Evolutionary conservation across 306 rosid species (phyloP).

Genomic region (Herpetospermum pedunculosum): DNA sequence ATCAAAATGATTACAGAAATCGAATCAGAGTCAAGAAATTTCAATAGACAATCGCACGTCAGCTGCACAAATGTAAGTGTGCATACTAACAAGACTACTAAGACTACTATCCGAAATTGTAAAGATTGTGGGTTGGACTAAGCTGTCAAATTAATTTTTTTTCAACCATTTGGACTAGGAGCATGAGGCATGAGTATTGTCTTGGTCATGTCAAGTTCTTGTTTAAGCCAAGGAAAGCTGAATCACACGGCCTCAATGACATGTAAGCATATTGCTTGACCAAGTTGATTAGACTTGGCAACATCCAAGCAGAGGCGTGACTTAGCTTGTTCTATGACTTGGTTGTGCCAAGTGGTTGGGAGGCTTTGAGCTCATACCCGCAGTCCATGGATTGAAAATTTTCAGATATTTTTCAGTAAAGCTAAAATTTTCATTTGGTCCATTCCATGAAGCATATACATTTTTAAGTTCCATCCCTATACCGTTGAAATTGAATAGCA

Average conservation of each 20-base stretch:
- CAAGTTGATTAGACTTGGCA: background rate
- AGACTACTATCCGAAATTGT: too few species aligned
- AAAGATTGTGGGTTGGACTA: background rate
- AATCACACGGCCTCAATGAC: background rate
- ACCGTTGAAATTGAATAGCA: background rate
- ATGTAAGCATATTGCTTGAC: background rate
- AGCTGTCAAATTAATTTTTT: background rate
- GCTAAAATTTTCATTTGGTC: too few species aligned
- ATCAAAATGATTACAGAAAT: background rate
- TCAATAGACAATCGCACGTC: background rate
- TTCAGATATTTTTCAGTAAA: too few species aligned
- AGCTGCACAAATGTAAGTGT: background rate
- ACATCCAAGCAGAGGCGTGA: background rate
- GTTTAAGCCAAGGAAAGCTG: background rate
- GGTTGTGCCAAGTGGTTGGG: too few species aligned
- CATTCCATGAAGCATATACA: too few species aligned
- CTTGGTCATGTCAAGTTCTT: background rate
- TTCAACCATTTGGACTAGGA: too few species aligned
- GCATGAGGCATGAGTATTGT: background rate
- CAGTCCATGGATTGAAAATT: too few species aligned
- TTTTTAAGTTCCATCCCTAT: too few species aligned
- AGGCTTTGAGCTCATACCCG: too few species aligned
- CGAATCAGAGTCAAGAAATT: background rate
- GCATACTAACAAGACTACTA: background rate
- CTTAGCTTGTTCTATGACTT: background rate